Conservation (phyloP, 2,329 filamentous ascomycete species). For the Neofusicoccum kwambonambiense region DNA sequence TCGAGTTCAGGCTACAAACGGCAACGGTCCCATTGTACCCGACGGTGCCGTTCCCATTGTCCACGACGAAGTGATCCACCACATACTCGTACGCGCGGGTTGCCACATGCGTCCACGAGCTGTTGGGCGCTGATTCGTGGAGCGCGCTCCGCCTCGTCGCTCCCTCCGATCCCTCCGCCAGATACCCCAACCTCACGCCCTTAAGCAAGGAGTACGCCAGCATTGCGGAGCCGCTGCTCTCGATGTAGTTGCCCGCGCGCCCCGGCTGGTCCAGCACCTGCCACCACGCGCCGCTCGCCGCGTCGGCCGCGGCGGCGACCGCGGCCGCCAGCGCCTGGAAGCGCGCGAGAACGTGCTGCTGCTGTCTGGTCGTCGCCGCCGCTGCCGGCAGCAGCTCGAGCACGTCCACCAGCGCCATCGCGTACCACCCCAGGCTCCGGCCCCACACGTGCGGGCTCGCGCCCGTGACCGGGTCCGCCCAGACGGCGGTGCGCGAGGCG, state of each 20-base stretch:
- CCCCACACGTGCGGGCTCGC: conserved; percentile 38
- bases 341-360: conserved; percentile 21
- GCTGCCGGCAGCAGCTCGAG: conserved; percentile 46
- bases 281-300: conserved; percentile 54
- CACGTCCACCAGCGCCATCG: conserved; percentile 46
- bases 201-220: conserved; percentile 38
- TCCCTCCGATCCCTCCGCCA: conserved; percentile 27
- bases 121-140: background rate
- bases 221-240: conserved; percentile 59
- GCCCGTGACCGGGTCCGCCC: conserved; percentile 36
- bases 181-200: conserved; percentile 32
- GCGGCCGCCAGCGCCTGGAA: conserved; percentile 36
- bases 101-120: conserved; percentile 37
- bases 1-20: conserved; percentile 29
- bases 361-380: conserved; percentile 27
- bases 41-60: conserved; percentile 36
- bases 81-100: conserved; percentile 47
- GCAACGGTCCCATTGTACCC: conserved; percentile 33
- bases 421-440: conserved; percentile 40
- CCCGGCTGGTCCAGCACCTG: conserved; percentile 53
- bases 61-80: conserved; percentile 46
- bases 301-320: conserved; percentile 44
- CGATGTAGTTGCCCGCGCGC: conserved; percentile 57
- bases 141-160: conserved; percentile 23
- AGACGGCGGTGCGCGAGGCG: conserved; percentile 33